These are phyloP conservation scores for Naganishia onofrii DNA, from an alignment of 768 basidiomycete species.

Conservation along the genomic window DNA sequence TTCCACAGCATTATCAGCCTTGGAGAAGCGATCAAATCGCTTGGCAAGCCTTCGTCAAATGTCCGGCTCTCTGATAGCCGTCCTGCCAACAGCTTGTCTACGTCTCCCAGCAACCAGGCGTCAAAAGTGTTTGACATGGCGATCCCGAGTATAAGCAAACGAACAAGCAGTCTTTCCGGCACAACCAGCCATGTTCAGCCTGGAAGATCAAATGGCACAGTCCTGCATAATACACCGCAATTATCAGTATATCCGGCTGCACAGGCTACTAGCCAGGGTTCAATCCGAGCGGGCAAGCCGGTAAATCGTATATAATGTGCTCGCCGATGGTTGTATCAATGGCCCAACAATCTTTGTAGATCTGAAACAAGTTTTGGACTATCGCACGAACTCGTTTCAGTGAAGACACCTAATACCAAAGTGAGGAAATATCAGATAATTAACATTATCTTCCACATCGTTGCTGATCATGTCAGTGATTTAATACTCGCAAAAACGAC, in stretches of 20 bases:
- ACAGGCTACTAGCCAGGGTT: background rate
- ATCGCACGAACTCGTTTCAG: no score
- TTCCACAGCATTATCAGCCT: background rate
- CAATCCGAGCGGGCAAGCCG: background rate
- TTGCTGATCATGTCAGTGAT: no score
- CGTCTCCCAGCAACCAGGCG: background rate
- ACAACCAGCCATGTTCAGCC: background rate
- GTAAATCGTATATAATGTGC: background rate
- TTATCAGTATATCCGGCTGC: background rate
- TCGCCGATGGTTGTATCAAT: background rate
- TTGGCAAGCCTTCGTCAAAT: background rate
- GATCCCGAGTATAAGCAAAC: constrained; percentile 3
- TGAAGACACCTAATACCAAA: no score
- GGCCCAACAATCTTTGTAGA: no score
- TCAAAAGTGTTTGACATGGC: background rate
- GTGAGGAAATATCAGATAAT: no score
- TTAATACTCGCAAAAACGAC: no score
- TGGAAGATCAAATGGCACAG: background rate
- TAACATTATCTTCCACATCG: no score
- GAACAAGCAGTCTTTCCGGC: constrained; percentile 17
- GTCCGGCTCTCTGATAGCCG: background rate
- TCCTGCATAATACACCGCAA: background rate
- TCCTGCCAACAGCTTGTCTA: background rate
- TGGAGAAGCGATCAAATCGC: background rate
- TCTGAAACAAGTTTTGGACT: no score